These are phyloP conservation scores for Circinella minor DNA, from an alignment of 371 early-diverging fungal genomes.

Conservation along the genomic window DNA sequence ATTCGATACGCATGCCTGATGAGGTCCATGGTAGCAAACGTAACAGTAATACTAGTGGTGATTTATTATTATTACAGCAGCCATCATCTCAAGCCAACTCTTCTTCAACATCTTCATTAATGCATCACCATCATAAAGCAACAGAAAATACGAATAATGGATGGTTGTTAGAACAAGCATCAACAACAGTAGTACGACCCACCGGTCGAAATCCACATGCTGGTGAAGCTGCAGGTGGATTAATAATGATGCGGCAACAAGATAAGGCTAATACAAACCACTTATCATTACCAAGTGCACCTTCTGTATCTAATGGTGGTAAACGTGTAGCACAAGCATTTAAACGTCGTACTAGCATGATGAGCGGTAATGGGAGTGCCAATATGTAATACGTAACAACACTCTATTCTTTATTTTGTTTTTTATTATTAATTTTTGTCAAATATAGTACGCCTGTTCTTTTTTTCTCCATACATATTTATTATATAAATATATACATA, in stretches of 20 bases:
- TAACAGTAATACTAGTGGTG: constrained; percentile 7
- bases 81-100: constrained; percentile 3
- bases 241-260: constrained; percentile 49
- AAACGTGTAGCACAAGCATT: constrained; percentile 22
- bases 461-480: too few species aligned
- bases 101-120: neutral
- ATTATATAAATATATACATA: too few species aligned
- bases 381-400: neutral
- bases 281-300: neutral
- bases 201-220: constrained; percentile 29
- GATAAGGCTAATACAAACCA: neutral
- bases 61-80: neutral
- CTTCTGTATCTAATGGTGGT: constrained; percentile 4
- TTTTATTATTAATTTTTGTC: neutral
- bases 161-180: neutral
- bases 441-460: too few species aligned
- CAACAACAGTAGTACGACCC: neutral
- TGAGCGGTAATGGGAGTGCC: neutral
- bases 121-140: neutral
- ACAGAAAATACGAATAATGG: neutral
- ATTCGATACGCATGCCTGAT: constrained; percentile 34
- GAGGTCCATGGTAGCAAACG: constrained; percentile 24
- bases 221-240: constrained; percentile 51
- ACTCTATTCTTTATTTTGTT: neutral
- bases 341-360: constrained; percentile 17